phyloP scores from a whole-genome alignment of 1,284 basidiomycete species.

The Pseudozyma pruni region DNA sequence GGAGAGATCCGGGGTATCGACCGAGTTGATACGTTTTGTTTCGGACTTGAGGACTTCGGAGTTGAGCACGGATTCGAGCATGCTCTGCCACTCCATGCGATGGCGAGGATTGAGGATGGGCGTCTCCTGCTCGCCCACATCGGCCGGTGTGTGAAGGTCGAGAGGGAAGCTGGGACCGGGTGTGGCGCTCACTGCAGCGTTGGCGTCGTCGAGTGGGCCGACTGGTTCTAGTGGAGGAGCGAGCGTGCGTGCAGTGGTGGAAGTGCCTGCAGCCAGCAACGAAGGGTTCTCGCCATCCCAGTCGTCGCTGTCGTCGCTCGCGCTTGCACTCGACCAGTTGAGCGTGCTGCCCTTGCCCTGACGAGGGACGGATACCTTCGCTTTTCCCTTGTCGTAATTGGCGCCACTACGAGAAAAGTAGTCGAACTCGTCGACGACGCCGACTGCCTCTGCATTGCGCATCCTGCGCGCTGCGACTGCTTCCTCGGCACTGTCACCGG shows the following conservation, averaged over 20 bases:
- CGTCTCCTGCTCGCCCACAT: conserved; percentile 33
- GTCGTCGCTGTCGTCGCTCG: conserved; percentile 47
- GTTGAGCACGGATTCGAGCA: conserved; percentile 65
- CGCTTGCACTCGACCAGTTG: conserved; percentile 34
- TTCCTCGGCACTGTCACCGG: conserved; percentile 22
- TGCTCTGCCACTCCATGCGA: conserved; percentile 67
- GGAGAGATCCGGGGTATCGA: conserved; percentile 60
- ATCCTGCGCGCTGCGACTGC: conserved; percentile 9
- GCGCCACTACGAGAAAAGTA: conserved; percentile 42
- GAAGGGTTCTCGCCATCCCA: conserved; percentile 33
- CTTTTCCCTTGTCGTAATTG: conserved; percentile 18
- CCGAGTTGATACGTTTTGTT: conserved; percentile 68
- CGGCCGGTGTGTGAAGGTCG: conserved; percentile 41
- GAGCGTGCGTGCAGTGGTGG: conserved; percentile 14
- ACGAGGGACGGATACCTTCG: conserved; percentile 23
- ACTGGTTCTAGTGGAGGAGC: conserved; percentile 16
- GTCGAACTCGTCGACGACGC: conserved; percentile 24
- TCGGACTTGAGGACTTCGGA: conserved; percentile 66
- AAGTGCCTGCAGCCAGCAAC: background rate
- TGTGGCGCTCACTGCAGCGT: conserved; percentile 17
- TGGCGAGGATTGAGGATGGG: conserved; percentile 54
- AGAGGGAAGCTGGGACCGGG: conserved; percentile 42
- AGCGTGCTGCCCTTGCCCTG: conserved; percentile 7
- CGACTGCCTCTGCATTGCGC: conserved; percentile 16
- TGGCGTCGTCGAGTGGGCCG: conserved; percentile 12